Base-by-base conservation (phyloP, 257 asterid species). In the Rhazya stricta region DNA sequence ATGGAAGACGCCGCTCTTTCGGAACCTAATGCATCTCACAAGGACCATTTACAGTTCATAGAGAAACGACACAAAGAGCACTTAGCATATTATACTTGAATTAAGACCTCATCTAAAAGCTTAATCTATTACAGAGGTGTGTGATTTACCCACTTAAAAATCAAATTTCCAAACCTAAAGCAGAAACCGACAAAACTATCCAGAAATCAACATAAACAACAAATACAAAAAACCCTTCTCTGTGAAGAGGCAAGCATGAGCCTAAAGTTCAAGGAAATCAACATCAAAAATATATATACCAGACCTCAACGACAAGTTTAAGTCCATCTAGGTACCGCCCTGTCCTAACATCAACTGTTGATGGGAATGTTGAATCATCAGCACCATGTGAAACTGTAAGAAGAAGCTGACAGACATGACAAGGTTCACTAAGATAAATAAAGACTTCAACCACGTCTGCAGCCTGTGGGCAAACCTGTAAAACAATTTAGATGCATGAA, bases 391-490 rank as follows among this genome's bases (percentile, higher is more conserved):
- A 90, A 79, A 90, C 74, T 57, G 97, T 92, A 76, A 94, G 95
- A 88, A 94, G 99, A 81, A 94, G 90, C 83, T 94, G 96, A 77
- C 89, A 86, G 74, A 86, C 96, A 88, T 94, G 99, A 82, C 97
- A 92, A 81, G 99, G 96, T 87, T 92, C 97, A 50, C 96, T 91
- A 75, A 94, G 99, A 84, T 82, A 90, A 79, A 94, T 87, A 83
- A 94, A 92, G 81, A 94, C 92, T 76, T 94, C 99, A 80, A 92
- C 90, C 88, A 92, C 99, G 86, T 94, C 98, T 13, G 96, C 93
- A 73, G 92, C 95, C 79, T 89, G 97, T 10, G 95, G 81, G 77
- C 96, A 89, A 76, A 94, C 95, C 99, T 94, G 84, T 77, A 46
- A 65, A 71, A 63, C 60, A 75, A 19, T 70, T 76, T 48, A 70